Evolutionary conservation across 2,329 filamentous ascomycete genomes (phyloP), one percentile per base, ranked within the genome.

Genomic region (Chrysoporthe deuterocubensis): DNA sequence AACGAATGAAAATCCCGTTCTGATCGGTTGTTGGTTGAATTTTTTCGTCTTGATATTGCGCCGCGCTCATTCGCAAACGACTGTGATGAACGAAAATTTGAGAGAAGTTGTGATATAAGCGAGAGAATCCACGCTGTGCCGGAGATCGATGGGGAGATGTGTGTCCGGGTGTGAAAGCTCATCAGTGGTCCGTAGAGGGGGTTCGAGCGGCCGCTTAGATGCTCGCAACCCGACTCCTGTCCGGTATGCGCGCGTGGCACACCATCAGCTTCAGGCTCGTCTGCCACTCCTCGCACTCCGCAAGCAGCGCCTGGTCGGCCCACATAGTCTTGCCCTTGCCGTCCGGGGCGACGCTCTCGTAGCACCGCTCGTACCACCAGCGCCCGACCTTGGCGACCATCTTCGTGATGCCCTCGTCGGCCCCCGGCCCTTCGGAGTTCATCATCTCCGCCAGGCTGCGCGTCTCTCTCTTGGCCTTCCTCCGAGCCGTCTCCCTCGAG

Each of bases 281-380:
- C 16, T 92, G 90, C 76, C 92, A 90, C 77, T 91, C 90, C 79
- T 96, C 92, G 75, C 94, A 97, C 80, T 99, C 96, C 18, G 87
- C 83, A 59, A 98, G 82, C 40, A 98, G 80, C 11, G 85, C 85
- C 66, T 85, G 87, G 75, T 97, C 92, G 59, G 84, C 86, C 91
- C 94, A 98, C 72, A 98, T 92, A 76, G 91, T 87, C 58, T 82
- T 81, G 60, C 82, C 80, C 43, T 81, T 77, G 68, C 68, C n/a
- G 8, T 84, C 79, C 68, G 87, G 78, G 9, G 89, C 83, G 4
- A 86, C 84, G 67, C 86, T 88, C 79, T 97, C 95, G 77, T 97
- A 98, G 82, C 95, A 97, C 64, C 92, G 89, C 11, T 89, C 92
- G 79, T 97, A 98, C 96, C 96, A 99, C 93, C 95, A 98, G 56